A percentile compares a stretch with the other conserved stretches of the same genome.
Conservation (phyloP, 1,139 yeast species). For the Candida pseudocylindracea region DNA sequence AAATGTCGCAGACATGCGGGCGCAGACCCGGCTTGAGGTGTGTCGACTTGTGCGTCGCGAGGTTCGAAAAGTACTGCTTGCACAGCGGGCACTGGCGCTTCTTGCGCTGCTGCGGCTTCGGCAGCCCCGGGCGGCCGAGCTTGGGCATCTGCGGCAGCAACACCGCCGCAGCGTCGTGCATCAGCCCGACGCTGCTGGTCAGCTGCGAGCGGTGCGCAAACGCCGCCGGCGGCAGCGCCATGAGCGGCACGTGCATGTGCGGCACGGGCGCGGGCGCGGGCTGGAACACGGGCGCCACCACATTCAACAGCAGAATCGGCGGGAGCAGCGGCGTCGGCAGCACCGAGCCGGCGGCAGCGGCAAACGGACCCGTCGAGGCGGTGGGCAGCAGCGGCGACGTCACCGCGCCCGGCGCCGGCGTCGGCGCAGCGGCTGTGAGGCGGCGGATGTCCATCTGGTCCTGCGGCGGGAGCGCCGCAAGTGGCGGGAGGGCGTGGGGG, state of each 20-base stretch:
- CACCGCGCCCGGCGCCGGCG: not conserved
- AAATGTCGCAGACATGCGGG: slow-evolving; percentile 58
- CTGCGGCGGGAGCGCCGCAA: not conserved
- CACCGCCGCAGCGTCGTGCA: too few relatives aligned
- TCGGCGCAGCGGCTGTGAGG: not conserved
- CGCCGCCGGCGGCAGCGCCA: not conserved
- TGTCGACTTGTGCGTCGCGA: slow-evolving; percentile 72
- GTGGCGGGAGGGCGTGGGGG: not conserved
- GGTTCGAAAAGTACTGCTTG: slow-evolving; percentile 48
- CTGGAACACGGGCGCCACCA: not conserved
- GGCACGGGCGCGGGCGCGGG: not conserved
- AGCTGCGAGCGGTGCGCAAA: too few relatives aligned
- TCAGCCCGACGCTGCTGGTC: too few relatives aligned
- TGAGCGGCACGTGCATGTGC: not conserved
- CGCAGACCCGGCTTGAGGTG: slow-evolving; percentile 54
- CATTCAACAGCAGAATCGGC: not conserved
- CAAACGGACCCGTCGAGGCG: not conserved
- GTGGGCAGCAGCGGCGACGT: too few relatives aligned
- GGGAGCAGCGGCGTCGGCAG: not conserved
- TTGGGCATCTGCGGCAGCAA: too few relatives aligned
- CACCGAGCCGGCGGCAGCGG: not conserved
- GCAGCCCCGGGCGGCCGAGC: too few relatives aligned
- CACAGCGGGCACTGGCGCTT: slow-evolving; percentile 79
- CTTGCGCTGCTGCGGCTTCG: slow-evolving; percentile 26
- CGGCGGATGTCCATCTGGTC: not conserved